Conservation (phyloP, 2,329 filamentous ascomycete genomes). For the Diplodia mutila region DNA sequence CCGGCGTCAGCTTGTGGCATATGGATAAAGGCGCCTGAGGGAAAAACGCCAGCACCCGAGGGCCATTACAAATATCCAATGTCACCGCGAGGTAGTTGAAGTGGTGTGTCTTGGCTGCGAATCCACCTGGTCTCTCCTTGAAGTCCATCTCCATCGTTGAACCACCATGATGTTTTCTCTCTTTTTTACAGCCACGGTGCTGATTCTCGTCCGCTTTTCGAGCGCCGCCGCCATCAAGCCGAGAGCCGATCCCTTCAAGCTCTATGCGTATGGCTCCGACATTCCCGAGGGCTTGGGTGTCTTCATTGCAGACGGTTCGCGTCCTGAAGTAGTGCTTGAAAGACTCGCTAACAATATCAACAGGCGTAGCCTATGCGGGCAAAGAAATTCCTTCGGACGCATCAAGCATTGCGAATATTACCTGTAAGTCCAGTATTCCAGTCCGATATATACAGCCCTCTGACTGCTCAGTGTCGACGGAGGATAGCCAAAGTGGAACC, state of each 20-base stretch:
- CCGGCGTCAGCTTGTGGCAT: background rate
- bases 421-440: slow-evolving; percentile 30
- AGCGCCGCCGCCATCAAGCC: slow-evolving; percentile 2
- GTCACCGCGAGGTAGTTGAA: background rate
- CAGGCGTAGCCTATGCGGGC: slow-evolving; percentile 43
- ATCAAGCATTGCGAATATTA: slow-evolving; percentile 36
- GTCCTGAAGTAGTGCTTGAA: background rate
- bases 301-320: slow-evolving; percentile 42
- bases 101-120: background rate
- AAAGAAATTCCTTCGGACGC: slow-evolving; percentile 28
- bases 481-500: slow-evolving; percentile 24
- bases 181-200: background rate
- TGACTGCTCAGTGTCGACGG: slow-evolving; percentile 28
- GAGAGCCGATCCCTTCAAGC: slow-evolving; percentile 28
- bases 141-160: background rate
- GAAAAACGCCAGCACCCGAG: background rate
- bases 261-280: slow-evolving; percentile 39
- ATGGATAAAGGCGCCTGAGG: background rate
- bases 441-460: background rate
- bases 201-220: slow-evolving; percentile 4
- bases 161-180: slow-evolving; percentile 6
- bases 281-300: slow-evolving; percentile 36
- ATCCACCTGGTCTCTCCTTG: background rate
- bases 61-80: slow-evolving; percentile 7
- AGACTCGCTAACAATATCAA: background rate